phyloP scores from a whole-genome alignment of 2,329 filamentous ascomycete species.

The Aureobasidium sp. region DNA sequence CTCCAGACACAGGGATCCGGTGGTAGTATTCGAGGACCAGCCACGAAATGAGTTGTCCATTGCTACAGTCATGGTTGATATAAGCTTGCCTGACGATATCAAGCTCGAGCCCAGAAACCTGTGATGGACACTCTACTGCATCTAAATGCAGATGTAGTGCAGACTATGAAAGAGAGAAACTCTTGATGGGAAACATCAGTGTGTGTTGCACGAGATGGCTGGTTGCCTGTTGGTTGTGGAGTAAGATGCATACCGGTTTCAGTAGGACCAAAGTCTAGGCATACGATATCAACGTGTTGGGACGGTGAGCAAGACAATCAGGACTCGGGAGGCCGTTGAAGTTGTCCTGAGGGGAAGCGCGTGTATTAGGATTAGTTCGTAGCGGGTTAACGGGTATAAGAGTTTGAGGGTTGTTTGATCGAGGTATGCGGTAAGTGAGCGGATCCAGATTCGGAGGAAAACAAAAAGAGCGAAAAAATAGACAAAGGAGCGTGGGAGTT shows the following conservation, averaged over 20 bases:
- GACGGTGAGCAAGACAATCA: background rate
- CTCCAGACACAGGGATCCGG: constrained; percentile 55
- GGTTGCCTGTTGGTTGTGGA: background rate
- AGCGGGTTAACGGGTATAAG: constrained; percentile 9
- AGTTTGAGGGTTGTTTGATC: background rate
- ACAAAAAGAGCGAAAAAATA: constrained; percentile 11
- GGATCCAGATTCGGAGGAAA: background rate
- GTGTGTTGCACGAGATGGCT: background rate
- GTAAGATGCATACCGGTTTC: constrained; percentile 9
- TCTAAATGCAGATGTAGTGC: constrained; percentile 1
- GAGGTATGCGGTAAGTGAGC: constrained; percentile 11
- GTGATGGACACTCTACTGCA: constrained; percentile 3
- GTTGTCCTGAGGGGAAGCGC: constrained; percentile 7
- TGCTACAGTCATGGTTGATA: constrained; percentile 61
- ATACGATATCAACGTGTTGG: background rate
- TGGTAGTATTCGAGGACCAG: constrained; percentile 36
- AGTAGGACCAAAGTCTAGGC: constrained; percentile 4
- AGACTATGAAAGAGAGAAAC: background rate
- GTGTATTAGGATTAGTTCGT: constrained; percentile 14
- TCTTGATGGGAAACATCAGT: background rate
- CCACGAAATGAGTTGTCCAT: constrained; percentile 60
- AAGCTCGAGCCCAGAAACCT: constrained; percentile 6
- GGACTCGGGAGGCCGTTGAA: constrained; percentile 6
- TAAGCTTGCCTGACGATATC: background rate
- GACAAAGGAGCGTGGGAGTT: constrained; percentile 10